These are phyloP conservation scores for Aspergillus luchuensis DNA, from an alignment of 2,329 filamentous ascomycete species.

Conservation along the genomic window DNA sequence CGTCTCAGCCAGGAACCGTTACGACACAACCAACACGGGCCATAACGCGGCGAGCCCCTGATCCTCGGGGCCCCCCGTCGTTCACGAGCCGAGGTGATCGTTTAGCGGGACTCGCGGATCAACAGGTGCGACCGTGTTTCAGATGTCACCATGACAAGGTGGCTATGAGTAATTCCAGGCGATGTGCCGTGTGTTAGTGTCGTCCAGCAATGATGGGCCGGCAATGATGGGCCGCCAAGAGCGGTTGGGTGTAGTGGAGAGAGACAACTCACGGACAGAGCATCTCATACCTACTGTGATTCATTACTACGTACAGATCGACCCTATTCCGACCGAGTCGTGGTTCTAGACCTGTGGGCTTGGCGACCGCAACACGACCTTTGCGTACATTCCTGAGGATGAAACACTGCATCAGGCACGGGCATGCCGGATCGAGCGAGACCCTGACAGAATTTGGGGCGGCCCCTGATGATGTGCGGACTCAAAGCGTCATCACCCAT, in stretches of 20 bases:
- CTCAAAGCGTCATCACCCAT: neutral
- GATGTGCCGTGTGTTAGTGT: neutral
- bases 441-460: neutral
- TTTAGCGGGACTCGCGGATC: neutral
- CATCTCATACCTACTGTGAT: no score
- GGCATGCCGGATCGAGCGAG: neutral
- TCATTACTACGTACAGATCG: neutral
- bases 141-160: conserved; percentile 3
- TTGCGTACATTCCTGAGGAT: neutral
- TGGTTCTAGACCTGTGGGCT: no score
- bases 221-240: neutral
- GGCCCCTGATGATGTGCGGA: neutral
- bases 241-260: neutral
- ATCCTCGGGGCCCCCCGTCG: neutral
- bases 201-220: neutral
- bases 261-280: neutral
- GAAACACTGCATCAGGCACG: neutral
- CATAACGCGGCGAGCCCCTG: neutral
- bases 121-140: neutral
- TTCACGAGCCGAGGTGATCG: neutral
- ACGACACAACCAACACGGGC: neutral
- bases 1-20: neutral
- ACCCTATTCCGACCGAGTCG: no score
- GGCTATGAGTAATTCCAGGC: conserved; percentile 1
- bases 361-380: neutral